A percentile compares a stretch with the other conserved stretches of the same genome.
Conservation (phyloP, 495 filamentous ascomycete species). For the Pseudomonodictys pantanalensis region DNA sequence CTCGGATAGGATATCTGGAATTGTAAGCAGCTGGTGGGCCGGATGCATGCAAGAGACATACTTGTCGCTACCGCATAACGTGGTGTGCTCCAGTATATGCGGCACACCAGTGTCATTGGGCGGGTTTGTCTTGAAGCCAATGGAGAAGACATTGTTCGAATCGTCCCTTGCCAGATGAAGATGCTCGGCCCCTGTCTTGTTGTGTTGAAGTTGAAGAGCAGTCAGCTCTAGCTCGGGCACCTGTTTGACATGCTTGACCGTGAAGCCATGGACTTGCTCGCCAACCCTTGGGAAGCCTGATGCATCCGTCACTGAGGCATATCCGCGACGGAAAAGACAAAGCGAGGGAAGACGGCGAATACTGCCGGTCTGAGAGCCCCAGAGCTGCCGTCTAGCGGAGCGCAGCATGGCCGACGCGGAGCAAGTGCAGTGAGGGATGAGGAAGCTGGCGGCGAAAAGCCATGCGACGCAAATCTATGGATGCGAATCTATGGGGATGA, state of each 20-base stretch:
- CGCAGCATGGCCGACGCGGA: slow-evolving; percentile 28
- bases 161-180: slow-evolving; percentile 92
- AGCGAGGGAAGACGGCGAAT: not conserved
- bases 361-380: slow-evolving; percentile 5
- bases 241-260: slow-evolving; percentile 78
- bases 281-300: slow-evolving; percentile 70
- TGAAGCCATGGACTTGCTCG: slow-evolving; percentile 89
- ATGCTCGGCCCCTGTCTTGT: slow-evolving; percentile 92
- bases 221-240: slow-evolving; percentile 92
- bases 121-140: slow-evolving; percentile 98
- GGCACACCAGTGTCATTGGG: slow-evolving; percentile 94
- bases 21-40: slow-evolving; percentile 29
- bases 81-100: slow-evolving; percentile 96
- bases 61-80: slow-evolving; percentile 95
- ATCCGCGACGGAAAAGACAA: slow-evolving; percentile 38
- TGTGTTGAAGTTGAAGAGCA: slow-evolving; percentile 82
- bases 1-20: slow-evolving; percentile 83
- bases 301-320: slow-evolving; percentile 70
- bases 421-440: not conserved
- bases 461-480: too few relatives aligned
- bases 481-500: too few relatives aligned
- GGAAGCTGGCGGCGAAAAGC: not conserved
- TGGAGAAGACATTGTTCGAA: slow-evolving; percentile 98
- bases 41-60: slow-evolving; percentile 42
- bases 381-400: slow-evolving; percentile 16